Percentiles rank a stretch among this genome's conserved stretches.
Conservation (phyloP, 2,329 filamentous ascomycete genomes). For the Hymenoscyphus occultus region DNA sequence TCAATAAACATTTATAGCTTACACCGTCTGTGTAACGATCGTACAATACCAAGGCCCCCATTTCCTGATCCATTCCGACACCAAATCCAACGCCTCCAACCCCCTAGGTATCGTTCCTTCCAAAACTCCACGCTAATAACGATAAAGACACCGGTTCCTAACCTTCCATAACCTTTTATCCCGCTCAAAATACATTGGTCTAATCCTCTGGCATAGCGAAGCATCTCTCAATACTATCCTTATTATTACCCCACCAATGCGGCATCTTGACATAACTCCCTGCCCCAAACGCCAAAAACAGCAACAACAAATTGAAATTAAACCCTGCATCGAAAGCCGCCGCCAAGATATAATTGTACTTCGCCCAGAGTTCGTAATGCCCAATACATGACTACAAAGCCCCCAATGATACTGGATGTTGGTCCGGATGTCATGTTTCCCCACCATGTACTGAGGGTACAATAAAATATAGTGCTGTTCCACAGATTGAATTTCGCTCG, state of each 20-base stretch:
- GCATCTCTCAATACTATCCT: conserved; percentile 53
- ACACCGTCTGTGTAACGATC: background rate
- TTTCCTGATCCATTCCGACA: background rate
- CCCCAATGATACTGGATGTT: conserved; percentile 55
- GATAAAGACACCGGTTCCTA: background rate
- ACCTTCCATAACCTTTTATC: too few species aligned
- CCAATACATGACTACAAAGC: conserved; percentile 59
- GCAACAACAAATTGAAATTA: conserved; percentile 58
- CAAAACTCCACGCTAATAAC: background rate
- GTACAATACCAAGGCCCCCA: background rate
- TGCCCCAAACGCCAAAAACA: conserved; percentile 58
- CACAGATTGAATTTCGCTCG: conserved; percentile 50
- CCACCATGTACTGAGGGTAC: conserved; percentile 53
- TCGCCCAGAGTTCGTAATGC: conserved; percentile 56
- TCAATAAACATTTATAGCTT: background rate
- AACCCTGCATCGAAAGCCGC: conserved; percentile 62
- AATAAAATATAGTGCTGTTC: conserved; percentile 63
- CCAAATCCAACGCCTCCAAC: background rate
- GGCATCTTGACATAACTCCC: conserved; percentile 57
- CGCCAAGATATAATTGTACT: conserved; percentile 59
- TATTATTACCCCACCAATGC: conserved; percentile 63
- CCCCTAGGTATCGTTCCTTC: background rate
- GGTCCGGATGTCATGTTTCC: conserved; percentile 61
- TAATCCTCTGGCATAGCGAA: conserved; percentile 45
- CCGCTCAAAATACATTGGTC: background rate